These are phyloP conservation scores for Carallia brachiata DNA, from an alignment of 345 rosid genomes.

Conservation along the genomic window DNA sequence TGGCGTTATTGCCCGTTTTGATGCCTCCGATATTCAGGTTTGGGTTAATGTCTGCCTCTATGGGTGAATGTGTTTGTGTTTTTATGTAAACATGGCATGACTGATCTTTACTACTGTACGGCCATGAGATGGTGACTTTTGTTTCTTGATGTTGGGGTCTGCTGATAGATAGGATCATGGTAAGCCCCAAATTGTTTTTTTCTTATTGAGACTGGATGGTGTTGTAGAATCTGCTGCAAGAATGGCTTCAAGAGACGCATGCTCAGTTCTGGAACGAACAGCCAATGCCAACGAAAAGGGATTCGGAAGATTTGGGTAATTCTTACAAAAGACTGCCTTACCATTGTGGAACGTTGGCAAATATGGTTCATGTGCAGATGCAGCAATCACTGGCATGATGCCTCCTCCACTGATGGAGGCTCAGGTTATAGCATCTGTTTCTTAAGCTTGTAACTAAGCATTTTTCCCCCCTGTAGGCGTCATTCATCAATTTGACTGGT, in stretches of 20 bases:
- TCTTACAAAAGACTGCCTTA: constrained; percentile 53
- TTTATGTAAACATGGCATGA: too few relatives aligned
- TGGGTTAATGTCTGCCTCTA: not conserved
- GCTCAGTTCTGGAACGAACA: constrained; percentile 77
- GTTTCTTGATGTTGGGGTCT: not conserved
- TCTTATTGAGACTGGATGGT: not conserved
- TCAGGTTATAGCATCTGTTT: constrained; percentile 51
- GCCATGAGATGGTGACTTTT: not conserved
- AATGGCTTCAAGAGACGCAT: constrained; percentile 56
- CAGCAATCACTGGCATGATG: constrained; percentile 85
- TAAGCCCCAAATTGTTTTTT: not conserved
- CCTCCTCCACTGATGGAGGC: constrained; percentile 88
- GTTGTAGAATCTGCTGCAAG: constrained; percentile 61
- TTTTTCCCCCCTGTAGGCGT: not conserved
- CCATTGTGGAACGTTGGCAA: constrained; percentile 90
- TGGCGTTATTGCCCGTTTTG: constrained; percentile 82
- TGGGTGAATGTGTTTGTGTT: too few relatives aligned
- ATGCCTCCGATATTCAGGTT: constrained; percentile 76
- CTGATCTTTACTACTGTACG: not conserved
- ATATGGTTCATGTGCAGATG: constrained; percentile 77
- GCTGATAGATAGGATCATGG: not conserved
- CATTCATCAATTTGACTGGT: constrained; percentile 17
- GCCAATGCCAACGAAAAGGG: constrained; percentile 32
- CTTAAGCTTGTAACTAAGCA: constrained; percentile 1
- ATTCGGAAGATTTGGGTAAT: constrained; percentile 42